Percentiles rank a stretch among this genome's conserved stretches.
Evolutionary conservation across 1,139 yeast genomes (phyloP).

Genomic region (Candida tetrigidarum): DNA sequence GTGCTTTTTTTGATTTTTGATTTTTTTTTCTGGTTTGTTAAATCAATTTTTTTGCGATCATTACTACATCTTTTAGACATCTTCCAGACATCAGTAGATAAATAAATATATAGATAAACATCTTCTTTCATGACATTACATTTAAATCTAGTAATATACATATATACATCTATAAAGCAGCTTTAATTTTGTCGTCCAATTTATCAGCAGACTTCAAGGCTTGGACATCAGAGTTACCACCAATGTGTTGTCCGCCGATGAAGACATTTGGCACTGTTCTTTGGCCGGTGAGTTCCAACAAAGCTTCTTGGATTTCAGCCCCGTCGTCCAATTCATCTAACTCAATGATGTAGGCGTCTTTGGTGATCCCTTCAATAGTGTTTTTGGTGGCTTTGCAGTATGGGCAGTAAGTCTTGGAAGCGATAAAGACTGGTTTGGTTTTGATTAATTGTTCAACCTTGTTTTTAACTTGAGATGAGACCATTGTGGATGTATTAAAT

Average conservation of each 20-base stretch:
- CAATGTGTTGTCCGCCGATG: slow-evolving; percentile 89
- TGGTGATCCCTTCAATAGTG: slow-evolving; percentile 54
- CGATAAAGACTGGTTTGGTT: slow-evolving; percentile 75
- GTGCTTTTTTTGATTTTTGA: background rate
- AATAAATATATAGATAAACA: no score
- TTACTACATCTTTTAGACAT: background rate
- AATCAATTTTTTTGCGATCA: background rate
- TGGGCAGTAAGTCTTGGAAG: slow-evolving; percentile 78
- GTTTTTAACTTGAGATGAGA: slow-evolving; percentile 54
- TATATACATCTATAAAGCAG: slow-evolving; percentile 32
- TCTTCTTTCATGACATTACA: background rate
- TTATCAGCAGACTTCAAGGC: slow-evolving; percentile 45
- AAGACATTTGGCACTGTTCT: slow-evolving; percentile 92
- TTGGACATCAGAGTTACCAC: slow-evolving; percentile 92
- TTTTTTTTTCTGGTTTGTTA: background rate
- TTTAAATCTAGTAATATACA: background rate
- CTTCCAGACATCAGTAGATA: no score
- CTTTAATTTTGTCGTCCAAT: slow-evolving; percentile 42
- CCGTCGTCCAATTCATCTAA: slow-evolving; percentile 55
- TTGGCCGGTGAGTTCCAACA: slow-evolving; percentile 81
- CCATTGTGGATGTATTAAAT: slow-evolving; percentile 25
- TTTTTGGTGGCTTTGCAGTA: slow-evolving; percentile 70
- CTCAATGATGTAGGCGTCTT: slow-evolving; percentile 66
- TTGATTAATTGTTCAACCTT: slow-evolving; percentile 69
- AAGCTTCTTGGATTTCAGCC: slow-evolving; percentile 72